A percentile compares a stretch with the other conserved stretches of the same genome.
phyloP scores from a whole-genome alignment of 2,329 filamentous ascomycete species.

The Tothia fuscella region DNA sequence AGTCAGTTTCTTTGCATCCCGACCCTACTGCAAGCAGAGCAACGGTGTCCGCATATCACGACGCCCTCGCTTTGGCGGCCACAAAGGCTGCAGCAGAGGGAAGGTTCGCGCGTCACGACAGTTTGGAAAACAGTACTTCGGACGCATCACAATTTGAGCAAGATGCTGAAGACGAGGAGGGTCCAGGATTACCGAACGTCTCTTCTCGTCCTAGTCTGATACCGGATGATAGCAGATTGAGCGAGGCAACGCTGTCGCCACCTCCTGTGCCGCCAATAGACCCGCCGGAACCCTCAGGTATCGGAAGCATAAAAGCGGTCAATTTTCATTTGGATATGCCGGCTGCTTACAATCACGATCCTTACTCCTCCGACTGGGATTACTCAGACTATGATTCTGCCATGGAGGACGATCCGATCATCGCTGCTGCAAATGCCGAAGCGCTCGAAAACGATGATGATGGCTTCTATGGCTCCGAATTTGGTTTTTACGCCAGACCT shows the following conservation, averaged over 20 bases:
- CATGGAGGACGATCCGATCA: slow-evolving; percentile 66
- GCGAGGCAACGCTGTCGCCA: slow-evolving; percentile 30
- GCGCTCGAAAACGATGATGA: slow-evolving; percentile 85
- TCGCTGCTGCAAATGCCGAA: slow-evolving; percentile 89
- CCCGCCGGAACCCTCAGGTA: not conserved
- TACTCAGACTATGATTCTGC: slow-evolving; percentile 38
- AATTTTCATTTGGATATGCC: slow-evolving; percentile 13
- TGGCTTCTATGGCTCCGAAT: slow-evolving; percentile 91
- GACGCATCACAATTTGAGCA: slow-evolving; percentile 24
- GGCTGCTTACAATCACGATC: slow-evolving; percentile 29
- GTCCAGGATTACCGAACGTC: too few relatives aligned
- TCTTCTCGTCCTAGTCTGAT: slow-evolving; percentile 34
- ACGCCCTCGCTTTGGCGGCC: slow-evolving; percentile 70
- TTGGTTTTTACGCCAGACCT: slow-evolving; percentile 73
- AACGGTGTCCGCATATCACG: slow-evolving; percentile 63
- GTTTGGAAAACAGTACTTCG: slow-evolving; percentile 26
- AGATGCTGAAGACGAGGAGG: slow-evolving; percentile 16
- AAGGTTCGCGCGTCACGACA: slow-evolving; percentile 54
- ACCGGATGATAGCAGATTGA: slow-evolving; percentile 38
- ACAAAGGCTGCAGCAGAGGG: slow-evolving; percentile 64
- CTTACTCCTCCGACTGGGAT: slow-evolving; percentile 15
- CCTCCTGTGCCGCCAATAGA: slow-evolving; percentile 13
- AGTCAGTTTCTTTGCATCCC: slow-evolving; percentile 26
- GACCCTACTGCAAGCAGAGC: slow-evolving; percentile 23
- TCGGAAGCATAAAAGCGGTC: slow-evolving; percentile 1